Conservation (phyloP, 176 grass and related monocot genomes). For the Carex kokanica region DNA sequence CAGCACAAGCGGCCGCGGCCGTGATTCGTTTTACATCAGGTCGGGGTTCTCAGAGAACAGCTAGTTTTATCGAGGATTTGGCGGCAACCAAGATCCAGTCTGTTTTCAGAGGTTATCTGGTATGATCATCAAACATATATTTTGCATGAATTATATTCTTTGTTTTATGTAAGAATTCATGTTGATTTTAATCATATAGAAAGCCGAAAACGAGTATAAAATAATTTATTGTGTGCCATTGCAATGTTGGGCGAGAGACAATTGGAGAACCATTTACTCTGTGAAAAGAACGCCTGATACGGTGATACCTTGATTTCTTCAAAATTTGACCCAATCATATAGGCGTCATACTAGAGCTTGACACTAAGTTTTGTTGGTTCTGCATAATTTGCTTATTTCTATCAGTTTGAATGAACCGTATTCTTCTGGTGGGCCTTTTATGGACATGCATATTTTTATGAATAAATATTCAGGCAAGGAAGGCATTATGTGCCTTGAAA, state of each 20-base stretch:
- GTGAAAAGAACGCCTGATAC: neutral
- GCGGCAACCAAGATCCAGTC: slow-evolving; percentile 78
- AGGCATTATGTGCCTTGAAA: slow-evolving; percentile 71
- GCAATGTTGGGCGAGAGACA: neutral
- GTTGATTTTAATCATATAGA: neutral
- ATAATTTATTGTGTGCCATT: neutral
- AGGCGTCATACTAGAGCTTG: neutral
- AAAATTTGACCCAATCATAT: neutral
- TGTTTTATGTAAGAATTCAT: neutral
- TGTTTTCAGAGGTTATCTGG: slow-evolving; percentile 74
- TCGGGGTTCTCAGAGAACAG: slow-evolving; percentile 1
- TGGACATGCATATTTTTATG: neutral
- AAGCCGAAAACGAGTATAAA: neutral
- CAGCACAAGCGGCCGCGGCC: slow-evolving; percentile 51
- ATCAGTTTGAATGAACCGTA: neutral
- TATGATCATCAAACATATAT: slow-evolving; percentile 23
- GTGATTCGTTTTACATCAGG: slow-evolving; percentile 38
- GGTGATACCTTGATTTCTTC: neutral
- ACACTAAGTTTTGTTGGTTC: neutral
- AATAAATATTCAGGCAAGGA: slow-evolving; percentile 51
- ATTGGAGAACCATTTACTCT: neutral
- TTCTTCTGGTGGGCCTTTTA: neutral
- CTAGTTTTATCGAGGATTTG: slow-evolving; percentile 31
- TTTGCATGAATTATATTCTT: neutral
- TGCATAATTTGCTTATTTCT: no score